A percentile compares a stretch with the other conserved stretches of the same genome.
phyloP scores from a whole-genome alignment of 2,329 filamentous ascomycete genomes.

The Trichoderma arundinaceum region DNA sequence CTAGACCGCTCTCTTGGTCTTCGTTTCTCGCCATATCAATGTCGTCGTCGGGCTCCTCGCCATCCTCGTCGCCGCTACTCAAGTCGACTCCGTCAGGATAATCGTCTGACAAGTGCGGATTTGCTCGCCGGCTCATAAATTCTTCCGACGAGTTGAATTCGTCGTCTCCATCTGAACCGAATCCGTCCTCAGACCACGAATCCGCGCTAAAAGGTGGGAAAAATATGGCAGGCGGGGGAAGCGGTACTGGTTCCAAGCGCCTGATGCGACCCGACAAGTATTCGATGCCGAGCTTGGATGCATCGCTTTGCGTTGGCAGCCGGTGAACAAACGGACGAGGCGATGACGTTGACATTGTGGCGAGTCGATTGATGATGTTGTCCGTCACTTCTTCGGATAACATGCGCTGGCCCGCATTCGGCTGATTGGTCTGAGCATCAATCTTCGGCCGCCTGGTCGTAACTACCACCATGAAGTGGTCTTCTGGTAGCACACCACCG shows the following conservation, averaged over 20 bases:
- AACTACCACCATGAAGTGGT: slow-evolving; percentile 65
- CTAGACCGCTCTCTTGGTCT: background rate
- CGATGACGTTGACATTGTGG: slow-evolving; percentile 50
- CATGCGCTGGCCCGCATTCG: slow-evolving; percentile 7
- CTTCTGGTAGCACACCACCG: slow-evolving; percentile 65
- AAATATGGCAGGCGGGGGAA: slow-evolving; percentile 60
- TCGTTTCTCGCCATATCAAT: slow-evolving; percentile 43
- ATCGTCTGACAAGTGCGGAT: slow-evolving; percentile 49
- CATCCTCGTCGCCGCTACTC: slow-evolving; percentile 51
- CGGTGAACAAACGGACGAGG: slow-evolving; percentile 36
- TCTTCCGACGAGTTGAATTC: slow-evolving; percentile 41
- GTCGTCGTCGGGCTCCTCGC: slow-evolving; percentile 48
- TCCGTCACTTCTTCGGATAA: slow-evolving; percentile 45
- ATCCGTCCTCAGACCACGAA: slow-evolving; percentile 43
- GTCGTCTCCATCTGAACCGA: slow-evolving; percentile 40
- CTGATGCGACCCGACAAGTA: slow-evolving; percentile 53
- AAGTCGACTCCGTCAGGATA: slow-evolving; percentile 50
- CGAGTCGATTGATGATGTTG: slow-evolving; percentile 50
- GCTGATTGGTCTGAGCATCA: slow-evolving; percentile 31
- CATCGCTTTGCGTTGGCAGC: background rate
- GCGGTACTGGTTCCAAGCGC: slow-evolving; percentile 52
- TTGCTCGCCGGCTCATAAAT: slow-evolving; percentile 44
- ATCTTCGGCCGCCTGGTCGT: slow-evolving; percentile 53
- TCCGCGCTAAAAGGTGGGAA: slow-evolving; percentile 55
- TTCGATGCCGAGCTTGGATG: slow-evolving; percentile 48